phyloP scores from a whole-genome alignment of 2,329 filamentous ascomycete genomes.

The Microthyrium microscopicum region DNA sequence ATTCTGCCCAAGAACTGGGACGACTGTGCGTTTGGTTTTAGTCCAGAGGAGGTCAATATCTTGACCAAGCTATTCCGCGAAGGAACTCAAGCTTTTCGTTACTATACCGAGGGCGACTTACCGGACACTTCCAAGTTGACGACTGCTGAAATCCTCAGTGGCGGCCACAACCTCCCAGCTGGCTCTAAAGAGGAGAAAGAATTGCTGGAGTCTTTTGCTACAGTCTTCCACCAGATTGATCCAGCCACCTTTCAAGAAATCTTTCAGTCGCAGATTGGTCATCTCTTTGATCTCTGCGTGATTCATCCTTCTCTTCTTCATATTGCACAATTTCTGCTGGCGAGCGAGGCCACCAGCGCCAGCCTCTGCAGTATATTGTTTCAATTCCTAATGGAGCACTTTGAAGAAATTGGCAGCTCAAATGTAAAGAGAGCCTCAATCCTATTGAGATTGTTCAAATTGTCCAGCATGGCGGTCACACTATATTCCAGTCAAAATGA shows the following conservation, averaged over 20 bases:
- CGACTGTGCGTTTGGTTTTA: conserved; percentile 91
- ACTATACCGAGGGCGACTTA: conserved; percentile 87
- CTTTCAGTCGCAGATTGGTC: conserved; percentile 92
- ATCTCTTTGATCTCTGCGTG: conserved; percentile 94
- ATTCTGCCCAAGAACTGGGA: conserved; percentile 82
- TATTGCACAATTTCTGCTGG: conserved; percentile 93
- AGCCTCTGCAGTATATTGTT: conserved; percentile 97
- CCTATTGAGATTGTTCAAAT: conserved; percentile 81
- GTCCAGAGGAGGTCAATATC: conserved; percentile 89
- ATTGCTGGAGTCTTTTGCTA: conserved; percentile 89
- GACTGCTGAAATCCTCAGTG: conserved; percentile 81
- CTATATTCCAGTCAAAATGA: conserved; percentile 91
- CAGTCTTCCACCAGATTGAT: conserved; percentile 96
- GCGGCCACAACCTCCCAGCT: conserved; percentile 86
- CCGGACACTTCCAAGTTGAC: conserved; percentile 62
- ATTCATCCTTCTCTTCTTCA: conserved; percentile 88
- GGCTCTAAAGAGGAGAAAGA: conserved; percentile 96
- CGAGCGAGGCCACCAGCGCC: conserved; percentile 94
- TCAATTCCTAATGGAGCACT: conserved; percentile 91
- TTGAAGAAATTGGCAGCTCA: conserved; percentile 82
- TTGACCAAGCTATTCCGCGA: conserved; percentile 96
- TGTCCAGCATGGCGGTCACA: conserved; percentile 98
- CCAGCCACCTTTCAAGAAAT: conserved; percentile 97
- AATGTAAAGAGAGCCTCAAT: conserved; percentile 90
- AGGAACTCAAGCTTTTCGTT: conserved; percentile 88